Base-by-base conservation (phyloP, 2,329 filamentous ascomycete species). In the Penicillium expansum region DNA sequence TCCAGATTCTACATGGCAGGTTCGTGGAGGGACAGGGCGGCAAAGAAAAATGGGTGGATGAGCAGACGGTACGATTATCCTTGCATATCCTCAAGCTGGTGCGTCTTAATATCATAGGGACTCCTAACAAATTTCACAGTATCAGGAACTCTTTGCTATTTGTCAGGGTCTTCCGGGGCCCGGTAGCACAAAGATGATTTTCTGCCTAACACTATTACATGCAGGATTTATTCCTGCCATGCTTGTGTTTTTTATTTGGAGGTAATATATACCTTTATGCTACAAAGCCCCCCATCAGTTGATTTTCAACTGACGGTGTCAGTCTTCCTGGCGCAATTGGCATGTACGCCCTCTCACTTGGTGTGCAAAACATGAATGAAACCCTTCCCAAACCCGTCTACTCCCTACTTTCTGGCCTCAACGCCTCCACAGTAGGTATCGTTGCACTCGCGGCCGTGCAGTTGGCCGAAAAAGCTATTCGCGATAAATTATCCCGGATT, bases 141-240 rank as follows among this genome's bases (percentile, higher is more conserved):
- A 87, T 71, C 85, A 89, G 69, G 88, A 91, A 66, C 79, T 91
- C 0, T 91, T 91, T 70, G 86, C 84, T 27, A 74, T 91, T 44
- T 83, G 81, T 18, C 87, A 91, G 72, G 84, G 85, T 1, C 77
- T 90, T 2, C 85, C 84, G 0, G 88, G 88, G 0, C 88, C 88
- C 0, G 87, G 64, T 0, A 87, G 83, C 60, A 90, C 88, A 1
- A 91, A 91, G 67, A 87, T 91, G 83, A 69, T 84, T 0, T 90
- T 88, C 58, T 88, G 83, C 57, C 84, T 91, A 39, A 83, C 85
- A 37, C 71, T 88, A 18, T 80, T 90, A 10, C 86, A 85, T 58
- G 81, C 80, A 11, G 87, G 87, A 0, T 75, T 87, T 5, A 52
- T 82, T 2, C 74, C 81, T 0, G 87, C 86, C 0, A 7, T 88